Base-by-base conservation (phyloP, 2,329 filamentous ascomycete species). In the Microthyrium microscopicum region DNA sequence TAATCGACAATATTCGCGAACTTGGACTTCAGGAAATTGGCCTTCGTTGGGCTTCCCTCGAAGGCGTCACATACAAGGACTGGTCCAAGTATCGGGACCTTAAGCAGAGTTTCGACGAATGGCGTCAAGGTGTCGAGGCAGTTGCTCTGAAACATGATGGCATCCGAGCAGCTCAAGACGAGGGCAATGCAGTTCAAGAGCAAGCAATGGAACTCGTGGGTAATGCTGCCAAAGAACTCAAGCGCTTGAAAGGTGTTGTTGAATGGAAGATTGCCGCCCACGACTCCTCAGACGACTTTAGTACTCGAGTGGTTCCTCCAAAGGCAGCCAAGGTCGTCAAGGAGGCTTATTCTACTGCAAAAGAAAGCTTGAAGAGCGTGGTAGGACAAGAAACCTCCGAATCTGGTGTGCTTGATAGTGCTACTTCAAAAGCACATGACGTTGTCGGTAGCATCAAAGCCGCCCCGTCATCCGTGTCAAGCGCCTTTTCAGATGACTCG, bases 21-120 rank as follows among this genome's bases (percentile, higher is more conserved):
- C 64, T 93, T 22, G 82, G 84, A 5, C 66, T 94, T 21, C 82
- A 92, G 51, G 82, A 91, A 52, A 83, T 94, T 34, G 85, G 85
- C 36, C 87, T 91, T 73, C 68, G 60, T 39, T 98, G 89, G 85
- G 84, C 87, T 9, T 92, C 82, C 77, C 89, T 84, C 59, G 84
- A 95, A 37, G 83, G 83, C 20, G 71, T 98, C 40, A 92, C 87
- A 2, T 94, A 98, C 64, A 85, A 91, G 53, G 84, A 98, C 53
- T 98, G 89, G 89, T 73, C 77, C 39, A 89, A 87, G 52, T 98
- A 93, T 50, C 84, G 95, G 52, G 73, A 80, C 39, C 64, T 98
- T 37, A 91, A 81, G 59, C 71, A 69, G 34, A 77, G 79, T 9
- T 80, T 94, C 33, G 75, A 77, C 30, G 73, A 82, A 46, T 94